A percentile compares a stretch with the other conserved stretches of the same genome.
Evolutionary conservation across 169 alveolate species (phyloP).

Genomic region (Plasmodium coatneyi): DNA sequence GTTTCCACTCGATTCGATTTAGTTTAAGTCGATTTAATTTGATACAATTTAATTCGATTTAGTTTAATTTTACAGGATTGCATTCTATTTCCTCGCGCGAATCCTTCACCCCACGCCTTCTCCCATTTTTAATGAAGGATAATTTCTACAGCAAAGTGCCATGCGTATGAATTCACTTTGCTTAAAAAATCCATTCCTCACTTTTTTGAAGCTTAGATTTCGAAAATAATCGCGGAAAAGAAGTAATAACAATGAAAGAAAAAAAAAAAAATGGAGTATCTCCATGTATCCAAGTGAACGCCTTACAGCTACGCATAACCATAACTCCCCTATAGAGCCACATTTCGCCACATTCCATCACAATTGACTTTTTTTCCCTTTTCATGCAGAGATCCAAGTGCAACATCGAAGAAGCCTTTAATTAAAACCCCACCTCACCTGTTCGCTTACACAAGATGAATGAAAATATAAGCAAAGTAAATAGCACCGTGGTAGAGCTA

Average conservation of each 20-base stretch:
- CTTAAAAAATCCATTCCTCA: neutral
- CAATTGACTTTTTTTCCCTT: neutral
- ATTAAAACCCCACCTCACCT: neutral
- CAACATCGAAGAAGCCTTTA: neutral
- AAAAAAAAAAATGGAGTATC: neutral
- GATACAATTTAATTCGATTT: neutral
- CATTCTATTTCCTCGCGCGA: neutral
- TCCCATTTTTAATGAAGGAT: neutral
- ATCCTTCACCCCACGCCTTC: neutral
- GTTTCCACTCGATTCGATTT: neutral
- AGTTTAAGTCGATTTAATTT: neutral
- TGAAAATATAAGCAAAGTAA: constrained; percentile 75
- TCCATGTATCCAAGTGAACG: neutral
- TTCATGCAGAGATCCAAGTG: neutral
- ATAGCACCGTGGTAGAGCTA: constrained; percentile 85
- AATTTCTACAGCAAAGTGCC: neutral
- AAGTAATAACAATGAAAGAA: neutral
- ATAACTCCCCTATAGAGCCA: neutral
- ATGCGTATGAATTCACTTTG: neutral
- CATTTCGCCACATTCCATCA: neutral
- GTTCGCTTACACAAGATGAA: constrained; percentile 8
- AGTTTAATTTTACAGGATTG: neutral
- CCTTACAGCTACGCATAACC: neutral
- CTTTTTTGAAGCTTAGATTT: neutral
- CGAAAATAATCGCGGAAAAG: neutral